Conservation (phyloP, 805 yeast genomes). For the Grigorovia humatica region DNA sequence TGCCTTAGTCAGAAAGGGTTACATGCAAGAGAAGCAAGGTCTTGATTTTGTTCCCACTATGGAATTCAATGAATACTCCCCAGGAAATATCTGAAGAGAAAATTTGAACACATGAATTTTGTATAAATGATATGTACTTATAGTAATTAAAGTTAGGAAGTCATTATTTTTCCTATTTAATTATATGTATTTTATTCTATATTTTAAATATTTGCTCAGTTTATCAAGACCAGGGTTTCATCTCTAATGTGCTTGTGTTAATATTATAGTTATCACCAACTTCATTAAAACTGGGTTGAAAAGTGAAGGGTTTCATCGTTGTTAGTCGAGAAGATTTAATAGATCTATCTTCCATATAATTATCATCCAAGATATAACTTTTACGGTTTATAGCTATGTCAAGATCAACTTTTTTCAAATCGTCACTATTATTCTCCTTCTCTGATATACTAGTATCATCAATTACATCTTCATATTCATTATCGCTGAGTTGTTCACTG, state of each 20-base stretch:
- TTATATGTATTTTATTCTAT: background rate
- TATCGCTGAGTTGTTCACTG: background rate
- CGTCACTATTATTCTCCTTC: too few relatives aligned
- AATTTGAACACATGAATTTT: background rate
- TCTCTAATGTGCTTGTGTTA: background rate
- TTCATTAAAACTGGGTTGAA: background rate
- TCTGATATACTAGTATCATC: background rate
- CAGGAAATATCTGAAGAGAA: background rate
- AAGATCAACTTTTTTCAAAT: background rate
- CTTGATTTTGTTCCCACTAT: background rate
- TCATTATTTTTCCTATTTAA: background rate
- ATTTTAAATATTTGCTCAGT: background rate
- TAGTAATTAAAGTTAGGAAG: background rate
- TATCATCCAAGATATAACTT: background rate
- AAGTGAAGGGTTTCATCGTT: background rate
- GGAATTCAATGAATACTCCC: background rate
- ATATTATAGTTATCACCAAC: background rate
- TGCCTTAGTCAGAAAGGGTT: constrained; percentile 10
- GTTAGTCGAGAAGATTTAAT: background rate
- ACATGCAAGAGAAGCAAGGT: background rate
- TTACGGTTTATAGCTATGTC: background rate
- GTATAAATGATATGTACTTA: background rate
- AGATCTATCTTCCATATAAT: background rate
- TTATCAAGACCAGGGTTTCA: background rate
- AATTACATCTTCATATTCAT: background rate